Evolutionary conservation across 345 rosid species (phyloP).

Genomic region (Hibiscus mutabilis): DNA sequence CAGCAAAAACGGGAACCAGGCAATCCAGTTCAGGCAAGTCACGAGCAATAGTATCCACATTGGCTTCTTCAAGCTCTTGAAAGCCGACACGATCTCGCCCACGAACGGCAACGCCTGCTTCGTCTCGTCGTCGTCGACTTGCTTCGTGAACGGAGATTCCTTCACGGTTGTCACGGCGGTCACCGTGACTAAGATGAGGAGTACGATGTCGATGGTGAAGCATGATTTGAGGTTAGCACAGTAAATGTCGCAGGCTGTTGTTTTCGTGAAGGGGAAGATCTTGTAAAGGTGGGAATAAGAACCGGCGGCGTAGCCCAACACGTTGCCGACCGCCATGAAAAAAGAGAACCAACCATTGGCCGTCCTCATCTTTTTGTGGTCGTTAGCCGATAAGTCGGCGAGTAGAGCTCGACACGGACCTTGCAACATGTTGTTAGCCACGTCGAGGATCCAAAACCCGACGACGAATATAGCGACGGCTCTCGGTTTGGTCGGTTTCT

Average conservation of each 20-base stretch:
- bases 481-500: conserved; percentile 36
- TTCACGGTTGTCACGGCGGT: conserved; percentile 38
- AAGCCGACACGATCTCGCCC: conserved; percentile 42
- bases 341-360: conserved; percentile 70
- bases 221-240: conserved; percentile 90
- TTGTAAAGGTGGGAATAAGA: conserved; percentile 43
- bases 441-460: conserved; percentile 94
- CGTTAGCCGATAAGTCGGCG: conserved; percentile 60
- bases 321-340: conserved; percentile 90
- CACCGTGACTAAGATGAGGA: conserved; percentile 36
- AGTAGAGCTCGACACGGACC: conserved; percentile 86
- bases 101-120: conserved; percentile 16
- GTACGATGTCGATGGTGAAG: conserved; percentile 52
- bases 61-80: conserved; percentile 34
- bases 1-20: conserved; percentile 81
- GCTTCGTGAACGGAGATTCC: conserved; percentile 32
- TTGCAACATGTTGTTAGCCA: conserved; percentile 80
- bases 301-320: conserved; percentile 77
- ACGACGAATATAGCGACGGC: conserved; percentile 65
- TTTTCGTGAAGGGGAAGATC: conserved; percentile 57
- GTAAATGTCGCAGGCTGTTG: conserved; percentile 60
- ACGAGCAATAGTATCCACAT: conserved; percentile 74
- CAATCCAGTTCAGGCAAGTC: conserved; percentile 81
- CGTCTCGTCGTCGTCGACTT: conserved; percentile 19
- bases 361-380: conserved; percentile 44